Conservation (phyloP, 257 asterid species). For the Solanum virginianum region DNA sequence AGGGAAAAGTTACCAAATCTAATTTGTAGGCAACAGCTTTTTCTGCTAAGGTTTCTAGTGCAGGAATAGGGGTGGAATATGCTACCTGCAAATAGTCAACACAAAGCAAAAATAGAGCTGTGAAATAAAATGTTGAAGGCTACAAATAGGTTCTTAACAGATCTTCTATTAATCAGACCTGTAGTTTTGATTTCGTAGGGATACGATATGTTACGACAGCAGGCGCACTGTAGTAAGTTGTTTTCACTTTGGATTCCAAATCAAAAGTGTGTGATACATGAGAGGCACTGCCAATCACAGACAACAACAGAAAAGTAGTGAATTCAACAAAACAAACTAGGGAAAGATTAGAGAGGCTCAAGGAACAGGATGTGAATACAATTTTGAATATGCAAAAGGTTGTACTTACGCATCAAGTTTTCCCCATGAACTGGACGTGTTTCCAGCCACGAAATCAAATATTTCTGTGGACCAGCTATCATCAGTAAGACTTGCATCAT, state of each 20-base stretch:
- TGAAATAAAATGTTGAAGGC: not conserved
- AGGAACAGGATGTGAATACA: not conserved
- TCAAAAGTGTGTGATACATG: constrained; percentile 52
- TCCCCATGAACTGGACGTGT: constrained; percentile 53
- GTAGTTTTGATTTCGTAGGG: constrained; percentile 34
- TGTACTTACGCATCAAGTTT: constrained; percentile 38
- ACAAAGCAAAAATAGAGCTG: not conserved
- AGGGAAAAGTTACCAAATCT: constrained; percentile 25
- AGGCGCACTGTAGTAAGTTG: constrained; percentile 46
- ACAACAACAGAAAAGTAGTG: not conserved
- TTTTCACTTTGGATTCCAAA: constrained; percentile 47
- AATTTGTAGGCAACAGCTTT: constrained; percentile 9
- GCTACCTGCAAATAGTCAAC: constrained; percentile 34
- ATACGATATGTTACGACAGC: constrained; percentile 44
- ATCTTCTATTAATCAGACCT: constrained; percentile 20
- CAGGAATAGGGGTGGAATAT: constrained; percentile 51
- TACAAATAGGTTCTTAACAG: not conserved
- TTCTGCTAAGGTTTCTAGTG: constrained; percentile 36
- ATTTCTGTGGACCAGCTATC: constrained; percentile 42
- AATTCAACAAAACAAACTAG: not conserved
- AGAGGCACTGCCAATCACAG: constrained; percentile 37
- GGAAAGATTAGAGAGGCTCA: not conserved
- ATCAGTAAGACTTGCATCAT: constrained; percentile 49
- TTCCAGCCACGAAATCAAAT: constrained; percentile 41
- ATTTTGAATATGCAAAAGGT: not conserved